These are phyloP conservation scores for Tetradesmus obliquus DNA, from an alignment of 139 green algal species.

Conservation along the genomic window DNA sequence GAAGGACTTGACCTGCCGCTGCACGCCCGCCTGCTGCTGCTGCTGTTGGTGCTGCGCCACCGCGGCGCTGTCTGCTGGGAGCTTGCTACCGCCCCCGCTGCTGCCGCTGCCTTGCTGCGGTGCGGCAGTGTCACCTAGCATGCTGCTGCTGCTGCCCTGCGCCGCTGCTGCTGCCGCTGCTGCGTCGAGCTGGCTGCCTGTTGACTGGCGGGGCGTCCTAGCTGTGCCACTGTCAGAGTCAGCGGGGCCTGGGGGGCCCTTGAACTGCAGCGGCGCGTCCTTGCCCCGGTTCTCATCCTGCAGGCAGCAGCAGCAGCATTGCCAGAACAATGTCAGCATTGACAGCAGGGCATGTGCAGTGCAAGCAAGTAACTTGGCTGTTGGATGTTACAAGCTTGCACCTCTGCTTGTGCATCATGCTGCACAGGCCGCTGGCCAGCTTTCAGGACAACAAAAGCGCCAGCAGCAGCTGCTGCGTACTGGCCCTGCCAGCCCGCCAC, in stretches of 20 bases:
- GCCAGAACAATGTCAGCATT: background rate
- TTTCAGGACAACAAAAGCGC: background rate
- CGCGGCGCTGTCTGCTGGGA: no score
- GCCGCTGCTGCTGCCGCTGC: slow-evolving; percentile 5
- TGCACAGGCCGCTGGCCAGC: background rate
- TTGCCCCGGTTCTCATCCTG: slow-evolving; percentile 44
- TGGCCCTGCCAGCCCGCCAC: no score
- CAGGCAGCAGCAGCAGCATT: background rate
- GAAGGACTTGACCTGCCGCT: slow-evolving; percentile 48
- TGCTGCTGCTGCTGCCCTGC: slow-evolving; percentile 6
- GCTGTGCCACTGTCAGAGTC: background rate
- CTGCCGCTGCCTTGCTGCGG: background rate
- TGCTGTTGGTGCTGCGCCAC: background rate
- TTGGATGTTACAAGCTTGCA: no score
- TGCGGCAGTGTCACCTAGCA: no score
- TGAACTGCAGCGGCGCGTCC: slow-evolving; percentile 18
- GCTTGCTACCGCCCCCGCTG: background rate
- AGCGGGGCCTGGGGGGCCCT: background rate
- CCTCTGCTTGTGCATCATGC: no score
- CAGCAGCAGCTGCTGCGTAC: no score
- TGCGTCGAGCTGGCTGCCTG: slow-evolving; percentile 3
- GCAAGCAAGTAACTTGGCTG: no score
- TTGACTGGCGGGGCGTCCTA: background rate
- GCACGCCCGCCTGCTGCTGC: slow-evolving; percentile 33
- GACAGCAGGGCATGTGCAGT: background rate